Evolutionary conservation across 108 stramenopile species (phyloP), one percentile per base, ranked within the genome.

Genomic region (Cylindrotheca fusiformis): DNA sequence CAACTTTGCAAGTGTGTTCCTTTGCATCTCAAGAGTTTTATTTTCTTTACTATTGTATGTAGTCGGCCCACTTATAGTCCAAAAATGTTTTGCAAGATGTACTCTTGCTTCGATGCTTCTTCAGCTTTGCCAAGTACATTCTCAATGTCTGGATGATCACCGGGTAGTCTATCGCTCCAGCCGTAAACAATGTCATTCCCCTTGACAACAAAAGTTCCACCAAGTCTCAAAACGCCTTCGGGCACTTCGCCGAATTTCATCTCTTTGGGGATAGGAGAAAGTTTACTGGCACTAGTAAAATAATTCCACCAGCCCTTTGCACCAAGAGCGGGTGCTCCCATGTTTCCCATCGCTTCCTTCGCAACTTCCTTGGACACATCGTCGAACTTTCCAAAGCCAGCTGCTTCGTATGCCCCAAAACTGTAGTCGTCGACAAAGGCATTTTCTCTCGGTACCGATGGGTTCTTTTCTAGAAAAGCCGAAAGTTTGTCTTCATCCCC

Each of bases 191-290:
- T 76, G 10, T 83, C 75, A 48, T 88, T 67, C 17, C 79, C 87
- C 17, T 79, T 65, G 6, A 94, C 75, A 4, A 94, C 86, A 69
- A 94, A 90, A 18, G 93, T 94, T 2, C 93, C 93, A 14, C 93
- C 93, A 36, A 90, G 74, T 58, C 86, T 69, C 55, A 87, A 62
- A n/a, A 94, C 93, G 10, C 87, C 93, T 56, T 84, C 86, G 0
- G 88, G 89, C 12, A 94, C 52, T 51, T 87, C 77, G n/a, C 84
- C 85, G 69, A 83, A 83, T 33, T 86, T 83, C 68, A 82, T 74
- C 20, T 72, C 77, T 50, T 82, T 63, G 23, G 80, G 80, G 20
- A 85, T 74, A 0, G 88, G 88, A n/a, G 82, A 77, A 1, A 90
- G 49, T 47, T 86, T 86, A 2, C 66, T 71, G 0, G 80, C 85